Evolutionary conservation across 164 flowering plant species (phyloP), one percentile per base, ranked within the genome.

Genomic region (Chimonanthus salicifolius): DNA sequence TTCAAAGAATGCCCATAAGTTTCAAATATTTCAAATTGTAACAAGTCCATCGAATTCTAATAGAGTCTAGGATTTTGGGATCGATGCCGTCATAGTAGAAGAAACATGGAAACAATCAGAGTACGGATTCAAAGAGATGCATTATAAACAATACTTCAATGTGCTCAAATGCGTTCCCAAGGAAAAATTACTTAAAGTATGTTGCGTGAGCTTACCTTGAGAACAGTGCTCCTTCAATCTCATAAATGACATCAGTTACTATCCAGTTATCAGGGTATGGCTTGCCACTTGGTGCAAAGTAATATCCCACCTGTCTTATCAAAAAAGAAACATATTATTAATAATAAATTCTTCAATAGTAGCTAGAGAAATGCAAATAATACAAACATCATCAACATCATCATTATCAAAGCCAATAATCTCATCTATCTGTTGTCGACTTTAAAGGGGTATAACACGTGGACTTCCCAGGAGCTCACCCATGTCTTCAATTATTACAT

Each of bases 221-320:
- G 70, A 83, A 71, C 5, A 95, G 78, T 75, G 94, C 83, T 81
- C 98, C 98, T 85, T 95, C 99, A 69, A 79, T 49, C 83, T 95
- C 99, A 85, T 90, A 95, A 64, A 92, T 82, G 72, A 92, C 80
- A 85, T 95, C 99, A 68, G 99, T 95, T 74, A 92, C 83, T 80
- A 95, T 95, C 99, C 99, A 95, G 81, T 95, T 95, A 82, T 95
- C 99, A 79, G 99, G 99, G 78, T 95, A 95, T 62, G 99, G 98
- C 84, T 95, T 95, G 67, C 99, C 99, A 86, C 99, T 95, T 51
- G 98, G 97, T 73, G 99, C 99, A 87, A 89, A 88, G 83, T 92
- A 90, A 75, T 93, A 93, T 16, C 99, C 99, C 68, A 93, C 94
- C 99, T 95, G 92, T 75, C 77, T 74, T n/a, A n/a, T 75, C 76